Base-by-base conservation (phyloP, 371 early-diverging fungal species). In the Globomyces sp. region DNA sequence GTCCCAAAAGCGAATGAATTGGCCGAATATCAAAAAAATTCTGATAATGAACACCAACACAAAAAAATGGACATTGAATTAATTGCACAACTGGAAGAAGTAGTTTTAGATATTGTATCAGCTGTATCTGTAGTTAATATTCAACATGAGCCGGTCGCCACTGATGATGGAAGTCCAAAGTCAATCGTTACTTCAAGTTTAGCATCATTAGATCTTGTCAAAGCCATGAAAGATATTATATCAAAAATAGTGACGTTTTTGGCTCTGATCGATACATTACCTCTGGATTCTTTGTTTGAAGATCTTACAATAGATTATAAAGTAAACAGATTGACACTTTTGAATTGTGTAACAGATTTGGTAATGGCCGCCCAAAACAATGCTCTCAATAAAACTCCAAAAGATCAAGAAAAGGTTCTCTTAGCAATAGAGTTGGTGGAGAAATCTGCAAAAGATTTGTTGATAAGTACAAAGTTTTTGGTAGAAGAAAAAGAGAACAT, bases 291-390 rank as follows among this genome's bases (percentile, higher is more conserved):
- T 49, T 70, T 74, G 65, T 78, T 63, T 64, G 71, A 69, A 58
- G 73, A 69, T 64, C 71, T 65, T 64, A 78, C 71, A 10, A 79
- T 85, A 42, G 84, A 86, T 36, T 88, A 86, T 70, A 84, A 85
- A 57, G 78, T 81, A 50, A 80, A 84, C 13, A 87, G 90, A 62
- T 86, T 89, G 63, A 67, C 78, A 3, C 68, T 91, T 41, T 89
- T 86, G 77, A 89, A 89, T 69, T 75, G 80, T 9, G 80, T 90
- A 42, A 87, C 89, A 0, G 74, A 82, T 13, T 72, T 91, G 8
- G 86, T 89, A 57, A 86, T 84, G 72, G 84, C 85, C 3, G 84
- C 86, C 3, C 87, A 87, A 51, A 72, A 79, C 10, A 79, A 87
- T 1, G 87, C 88, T 73, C 65, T 77, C 2, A 75, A 71, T 2